These are phyloP conservation scores for Nitzschia sp. DNA, from an alignment of 108 stramenopile genomes.

Conservation along the genomic window DNA sequence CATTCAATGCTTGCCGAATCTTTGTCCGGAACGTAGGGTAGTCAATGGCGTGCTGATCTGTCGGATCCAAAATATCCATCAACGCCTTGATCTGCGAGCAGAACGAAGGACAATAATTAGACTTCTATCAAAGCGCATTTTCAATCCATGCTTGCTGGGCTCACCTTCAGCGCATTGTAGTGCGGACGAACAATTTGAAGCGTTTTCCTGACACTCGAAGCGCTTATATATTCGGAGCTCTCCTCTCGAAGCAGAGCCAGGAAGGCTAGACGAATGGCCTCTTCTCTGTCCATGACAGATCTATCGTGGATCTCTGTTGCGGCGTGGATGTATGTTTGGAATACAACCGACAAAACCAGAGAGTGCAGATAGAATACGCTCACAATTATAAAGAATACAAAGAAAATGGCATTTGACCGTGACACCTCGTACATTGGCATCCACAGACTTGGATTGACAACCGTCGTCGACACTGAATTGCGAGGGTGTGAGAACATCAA, in stretches of 20 bases:
- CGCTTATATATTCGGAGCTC: constrained; percentile 30
- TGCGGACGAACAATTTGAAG: constrained; percentile 56
- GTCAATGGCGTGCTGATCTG: constrained; percentile 35
- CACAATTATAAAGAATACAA: constrained; percentile 49
- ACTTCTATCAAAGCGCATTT: no score
- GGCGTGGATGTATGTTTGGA: constrained; percentile 62
- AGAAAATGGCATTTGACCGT: constrained; percentile 46
- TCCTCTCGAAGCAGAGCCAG: constrained; percentile 28
- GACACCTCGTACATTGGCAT: constrained; percentile 60
- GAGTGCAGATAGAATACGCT: constrained; percentile 55
- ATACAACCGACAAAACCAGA: constrained; percentile 61
- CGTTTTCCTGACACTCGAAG: constrained; percentile 35
- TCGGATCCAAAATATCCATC: constrained; percentile 58
- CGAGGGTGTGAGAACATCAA: no score
- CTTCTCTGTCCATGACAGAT: constrained; percentile 41
- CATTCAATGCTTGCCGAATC: constrained; percentile 55
- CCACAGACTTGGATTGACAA: constrained; percentile 59
- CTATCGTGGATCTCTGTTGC: constrained; percentile 44
- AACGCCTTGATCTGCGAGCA: constrained; percentile 48
- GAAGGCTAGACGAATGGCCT: constrained; percentile 48
- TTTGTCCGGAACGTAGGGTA: constrained; percentile 52
- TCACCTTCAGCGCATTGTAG: constrained; percentile 48
- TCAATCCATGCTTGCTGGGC: no score
- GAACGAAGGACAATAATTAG: no score
- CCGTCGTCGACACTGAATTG: constrained; percentile 56